Base-by-base conservation (phyloP, 1,139 yeast species). In the Candida smagusa region DNA sequence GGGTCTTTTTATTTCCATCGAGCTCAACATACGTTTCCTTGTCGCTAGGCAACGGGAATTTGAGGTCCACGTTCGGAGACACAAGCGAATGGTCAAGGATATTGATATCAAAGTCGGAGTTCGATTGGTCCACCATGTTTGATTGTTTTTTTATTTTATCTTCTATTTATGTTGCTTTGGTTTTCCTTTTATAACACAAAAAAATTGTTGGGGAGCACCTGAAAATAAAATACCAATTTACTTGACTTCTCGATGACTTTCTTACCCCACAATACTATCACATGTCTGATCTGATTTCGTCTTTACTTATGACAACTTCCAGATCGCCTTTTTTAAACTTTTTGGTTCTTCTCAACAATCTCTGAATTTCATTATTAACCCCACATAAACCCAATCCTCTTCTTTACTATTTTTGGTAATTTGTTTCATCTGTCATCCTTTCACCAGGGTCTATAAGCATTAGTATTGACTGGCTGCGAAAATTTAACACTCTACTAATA, bases 11-110 rank as follows among this genome's bases (percentile, higher is more conserved):
- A 49, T 69, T 68, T 12, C 58, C 63, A 3, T 58, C 59, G 12
- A 63, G 38, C 16, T 55, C 52, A 12, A 68, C 51, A 34, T 59
- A 57, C 6, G 63, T 54, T 13, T 59, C 64, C 33, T 59, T 50
- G 40, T 68, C 72, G 9, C 54, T 54, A 7, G 77, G 76, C 12
- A 71, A 56, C 0, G 76, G 75, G 44, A 68, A 68, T 4, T 64
- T 48, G 30, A 69, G 56, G 2, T 57, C 63, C 30, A 71, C 49
- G 28, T 52, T 52, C 24, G 75, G 74, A 5, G 48, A 35, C 1
- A 46, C 40, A 19, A 61, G 49, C 3, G 69, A 65, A 48, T 64
- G 60, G 9, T 66, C 68, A 24, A 70, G 58, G 39, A 71, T 56
- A 47, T 71, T 68, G 45, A 70, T 58, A 44, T 70, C 59, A 35